A percentile compares a stretch with the other conserved stretches of the same genome.
phyloP scores from a whole-genome alignment of 129 eudicot species.

The Chrysanthemum seticuspe region DNA sequence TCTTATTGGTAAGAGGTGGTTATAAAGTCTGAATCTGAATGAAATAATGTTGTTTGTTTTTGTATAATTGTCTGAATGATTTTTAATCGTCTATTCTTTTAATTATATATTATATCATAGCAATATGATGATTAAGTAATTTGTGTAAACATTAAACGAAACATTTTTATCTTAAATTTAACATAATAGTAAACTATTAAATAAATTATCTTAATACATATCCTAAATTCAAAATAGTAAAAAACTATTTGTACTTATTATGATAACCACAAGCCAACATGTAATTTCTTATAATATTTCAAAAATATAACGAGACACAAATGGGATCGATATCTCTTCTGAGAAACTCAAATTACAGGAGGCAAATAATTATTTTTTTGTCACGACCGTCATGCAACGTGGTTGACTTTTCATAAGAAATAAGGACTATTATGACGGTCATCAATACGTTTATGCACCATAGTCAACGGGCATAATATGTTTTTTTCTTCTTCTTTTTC shows the following conservation, averaged over 20 bases:
- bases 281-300: neutral
- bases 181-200: too few relatives aligned
- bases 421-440: conserved; percentile 17
- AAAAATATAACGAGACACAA: neutral
- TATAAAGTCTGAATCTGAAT: too few relatives aligned
- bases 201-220: too few relatives aligned
- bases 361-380: neutral
- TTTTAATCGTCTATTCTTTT: too few relatives aligned
- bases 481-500: neutral
- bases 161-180: too few relatives aligned
- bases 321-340: conserved; percentile 19
- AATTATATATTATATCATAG: too few relatives aligned
- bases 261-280: neutral
- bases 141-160: too few relatives aligned
- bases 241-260: neutral
- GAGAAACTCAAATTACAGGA: conserved; percentile 16
- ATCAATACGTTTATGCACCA: neutral
- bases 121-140: too few relatives aligned
- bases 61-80: too few relatives aligned
- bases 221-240: too few relatives aligned
- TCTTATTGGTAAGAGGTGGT: too few relatives aligned
- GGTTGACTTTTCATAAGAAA: conserved; percentile 27
- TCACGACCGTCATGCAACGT: conserved; percentile 18
- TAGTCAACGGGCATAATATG: conserved; percentile 19
- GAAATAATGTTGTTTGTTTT: too few relatives aligned